Evolutionary conservation across 1,284 basidiomycete genomes (phyloP), one percentile per base, ranked within the genome.

Genomic region (Apiotrichum akiyoshidainum): DNA sequence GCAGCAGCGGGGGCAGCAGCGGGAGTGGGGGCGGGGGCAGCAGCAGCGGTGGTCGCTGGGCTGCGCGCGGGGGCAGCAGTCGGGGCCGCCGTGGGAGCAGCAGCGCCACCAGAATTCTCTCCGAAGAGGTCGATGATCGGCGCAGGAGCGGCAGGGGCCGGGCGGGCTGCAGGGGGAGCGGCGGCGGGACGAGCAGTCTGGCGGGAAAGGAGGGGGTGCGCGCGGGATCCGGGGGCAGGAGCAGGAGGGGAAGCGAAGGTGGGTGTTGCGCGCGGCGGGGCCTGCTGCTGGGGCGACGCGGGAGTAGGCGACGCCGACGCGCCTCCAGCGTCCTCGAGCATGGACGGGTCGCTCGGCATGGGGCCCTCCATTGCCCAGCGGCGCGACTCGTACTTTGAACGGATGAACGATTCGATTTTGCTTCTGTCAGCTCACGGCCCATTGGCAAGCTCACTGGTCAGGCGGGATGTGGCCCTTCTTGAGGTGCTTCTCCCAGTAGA

Each of bases 321-420:
- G 48, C 40, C 61, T 5, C 75, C 69, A 6, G 79, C 82, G 21
- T 74, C 79, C 19, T 93, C 92, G 17, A 98, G 82, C 0, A 85
- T 79, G 31, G 88, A 86, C 4, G 95, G 95, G 76, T 97, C 90
- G 0, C 78, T 68, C 0, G 95, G 95, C 0, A 83, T 84, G 9
- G 90, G 88, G 0, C 90, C 92, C 33, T 96, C 90, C 78, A 89
- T 82, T 0, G 92, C 95, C 95, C 95, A 99, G 58, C 93, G 82
- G 45, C 85, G 84, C 13, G 88, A 86, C 76, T 99, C 96, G 76
- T 99, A 99, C 78, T 99, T 99, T 48, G 92, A 95, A 46, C 95
- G 86, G 65, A 99, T 92, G 77, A 96, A 99, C 0, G 91, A 94
- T 61, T 99, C 95, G 80, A 99, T 92, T 84, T 98, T 98, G 78